Evolutionary conservation across 306 rosid species (phyloP).

Genomic region (Mimosa pudica): DNA sequence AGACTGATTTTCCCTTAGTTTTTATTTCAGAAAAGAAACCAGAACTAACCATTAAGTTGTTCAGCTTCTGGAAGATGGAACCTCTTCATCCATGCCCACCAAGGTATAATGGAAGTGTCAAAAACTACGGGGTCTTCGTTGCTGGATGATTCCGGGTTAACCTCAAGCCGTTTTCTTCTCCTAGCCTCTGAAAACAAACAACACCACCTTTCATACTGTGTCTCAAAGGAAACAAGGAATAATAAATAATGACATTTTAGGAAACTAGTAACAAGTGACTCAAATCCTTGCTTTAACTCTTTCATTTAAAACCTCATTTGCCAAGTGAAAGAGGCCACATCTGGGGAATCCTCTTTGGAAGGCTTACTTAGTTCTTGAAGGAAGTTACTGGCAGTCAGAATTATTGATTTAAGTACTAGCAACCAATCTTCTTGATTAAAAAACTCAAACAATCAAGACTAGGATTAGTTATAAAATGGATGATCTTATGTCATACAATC

Average conservation of each 20-base stretch:
- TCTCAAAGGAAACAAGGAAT: conserved; percentile 4
- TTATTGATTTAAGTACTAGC: background rate
- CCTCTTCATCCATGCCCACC: conserved; percentile 99
- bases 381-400: background rate
- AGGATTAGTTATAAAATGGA: background rate
- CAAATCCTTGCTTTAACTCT: background rate
- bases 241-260: background rate
- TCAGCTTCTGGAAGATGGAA: conserved; percentile 99
- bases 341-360: too few relatives aligned
- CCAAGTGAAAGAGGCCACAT: too few relatives aligned
- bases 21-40: conserved; percentile 9
- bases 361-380: background rate
- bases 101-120: conserved; percentile 91
- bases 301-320: too few relatives aligned
- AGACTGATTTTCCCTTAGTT: background rate
- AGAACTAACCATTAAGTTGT: conserved; percentile 76
- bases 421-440: background rate
- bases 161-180: conserved; percentile 92
- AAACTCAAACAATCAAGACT: background rate
- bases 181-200: conserved; percentile 74
- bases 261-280: background rate
- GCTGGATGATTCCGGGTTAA: conserved; percentile 79
- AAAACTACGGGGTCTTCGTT: conserved; percentile 77
- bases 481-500: background rate
- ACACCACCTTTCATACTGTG: conserved; percentile 2